Conservation (phyloP, 176 grass and related monocot species). For the Carex scoparia region DNA sequence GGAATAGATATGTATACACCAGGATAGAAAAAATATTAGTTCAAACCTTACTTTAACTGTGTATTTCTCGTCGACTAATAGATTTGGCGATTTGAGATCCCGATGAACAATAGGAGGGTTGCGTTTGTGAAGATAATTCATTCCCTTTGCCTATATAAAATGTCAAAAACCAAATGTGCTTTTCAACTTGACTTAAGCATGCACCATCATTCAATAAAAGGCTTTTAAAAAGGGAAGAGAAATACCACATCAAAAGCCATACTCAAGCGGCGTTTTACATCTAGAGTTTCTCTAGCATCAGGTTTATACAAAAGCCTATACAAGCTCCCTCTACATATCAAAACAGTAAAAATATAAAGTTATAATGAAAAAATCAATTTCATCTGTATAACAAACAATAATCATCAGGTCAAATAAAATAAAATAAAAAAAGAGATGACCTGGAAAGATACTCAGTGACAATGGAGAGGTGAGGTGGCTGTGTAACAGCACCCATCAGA, state of each 20-base stretch:
- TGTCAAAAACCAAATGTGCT: neutral
- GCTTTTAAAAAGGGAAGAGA: conserved; percentile 14
- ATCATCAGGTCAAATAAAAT: neutral
- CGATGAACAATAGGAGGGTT: conserved; percentile 89
- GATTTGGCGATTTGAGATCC: conserved; percentile 78
- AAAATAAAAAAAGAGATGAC: conserved; percentile 31
- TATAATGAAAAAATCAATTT: neutral
- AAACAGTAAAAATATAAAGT: conserved; percentile 9
- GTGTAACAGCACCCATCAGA: conserved; percentile 94
- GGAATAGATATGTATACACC: conserved; percentile 8
- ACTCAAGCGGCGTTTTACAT: conserved; percentile 54
- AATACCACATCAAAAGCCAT: conserved; percentile 93
- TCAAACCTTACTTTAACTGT: conserved; percentile 66
- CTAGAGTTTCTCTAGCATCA: conserved; percentile 53
- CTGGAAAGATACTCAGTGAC: conserved; percentile 84
- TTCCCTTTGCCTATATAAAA: conserved; percentile 62
- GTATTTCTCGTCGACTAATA: conserved; percentile 82
- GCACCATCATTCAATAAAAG: conserved; percentile 4
- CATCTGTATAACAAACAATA: neutral
- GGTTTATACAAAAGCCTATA: conserved; percentile 63
- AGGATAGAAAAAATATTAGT: neutral
- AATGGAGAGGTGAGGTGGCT: conserved; percentile 67
- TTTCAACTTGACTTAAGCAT: conserved; percentile 3
- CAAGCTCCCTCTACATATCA: conserved; percentile 63
- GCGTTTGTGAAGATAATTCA: conserved; percentile 90